Percentiles rank a stretch among this genome's conserved stretches.
Evolutionary conservation across 2,329 filamentous ascomycete species (phyloP).

Genomic region (Karstenula rhodostoma): DNA sequence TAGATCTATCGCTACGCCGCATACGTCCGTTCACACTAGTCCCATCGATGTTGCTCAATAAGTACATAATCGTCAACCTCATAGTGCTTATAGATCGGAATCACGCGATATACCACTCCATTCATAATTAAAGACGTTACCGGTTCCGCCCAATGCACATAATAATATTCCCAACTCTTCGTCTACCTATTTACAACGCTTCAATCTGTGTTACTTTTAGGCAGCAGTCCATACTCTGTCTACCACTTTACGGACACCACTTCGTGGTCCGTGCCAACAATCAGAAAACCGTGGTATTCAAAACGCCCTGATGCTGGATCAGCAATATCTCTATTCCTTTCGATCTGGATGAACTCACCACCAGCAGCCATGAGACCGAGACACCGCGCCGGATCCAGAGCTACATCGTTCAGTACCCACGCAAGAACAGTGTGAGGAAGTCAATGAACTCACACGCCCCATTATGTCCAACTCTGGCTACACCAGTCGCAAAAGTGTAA

Average conservation of each 20-base stretch:
- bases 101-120: constrained; percentile 39
- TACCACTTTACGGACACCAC: too few species aligned
- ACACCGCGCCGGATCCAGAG: constrained; percentile 47
- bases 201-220: too few species aligned
- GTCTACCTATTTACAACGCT: too few species aligned
- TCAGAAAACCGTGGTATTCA: too few species aligned
- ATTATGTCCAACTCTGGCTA: constrained; percentile 43
- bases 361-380: constrained; percentile 46
- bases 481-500: constrained; percentile 34
- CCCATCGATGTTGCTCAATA: too few species aligned
- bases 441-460: constrained; percentile 36
- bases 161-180: constrained; percentile 48
- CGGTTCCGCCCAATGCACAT: constrained; percentile 43
- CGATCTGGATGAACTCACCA: constrained; percentile 16
- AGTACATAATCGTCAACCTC: neutral
- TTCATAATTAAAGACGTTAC: constrained; percentile 44
- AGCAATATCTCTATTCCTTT: neutral
- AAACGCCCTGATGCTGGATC: constrained; percentile 29
- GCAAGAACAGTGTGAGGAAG: neutral
- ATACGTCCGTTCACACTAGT: too few species aligned
- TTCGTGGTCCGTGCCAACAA: too few species aligned
- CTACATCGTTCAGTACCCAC: constrained; percentile 20
- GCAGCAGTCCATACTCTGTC: too few species aligned
- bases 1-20: too few species aligned
- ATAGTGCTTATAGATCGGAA: constrained; percentile 31